These are phyloP conservation scores for Pythium scleroteichum DNA, from an alignment of 352 stramenopile genomes.

Conservation along the genomic window DNA sequence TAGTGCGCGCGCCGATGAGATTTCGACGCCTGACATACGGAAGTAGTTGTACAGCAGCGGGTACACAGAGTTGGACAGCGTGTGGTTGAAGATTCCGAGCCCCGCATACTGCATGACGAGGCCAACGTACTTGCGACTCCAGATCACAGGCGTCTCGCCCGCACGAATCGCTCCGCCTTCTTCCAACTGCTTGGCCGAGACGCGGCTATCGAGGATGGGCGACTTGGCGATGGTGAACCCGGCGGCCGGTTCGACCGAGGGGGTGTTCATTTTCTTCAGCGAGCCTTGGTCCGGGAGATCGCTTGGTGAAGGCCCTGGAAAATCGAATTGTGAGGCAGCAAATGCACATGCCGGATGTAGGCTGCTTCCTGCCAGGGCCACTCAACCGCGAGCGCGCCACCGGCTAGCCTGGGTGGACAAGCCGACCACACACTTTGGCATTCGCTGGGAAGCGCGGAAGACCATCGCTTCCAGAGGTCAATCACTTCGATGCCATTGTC, in stretches of 20 bases:
- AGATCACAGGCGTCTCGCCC: conserved; percentile 27
- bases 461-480: too few relatives aligned
- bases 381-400: too few relatives aligned
- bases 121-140: conserved; percentile 27
- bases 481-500: too few relatives aligned
- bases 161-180: conserved; percentile 24
- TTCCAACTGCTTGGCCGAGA: conserved; percentile 1
- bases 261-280: neutral
- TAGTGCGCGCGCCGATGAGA: conserved; percentile 28
- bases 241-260: neutral
- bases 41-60: conserved; percentile 41
- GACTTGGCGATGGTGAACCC: conserved; percentile 3
- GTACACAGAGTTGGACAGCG: conserved; percentile 28
- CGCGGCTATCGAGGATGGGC: neutral
- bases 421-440: too few relatives aligned
- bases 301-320: too few relatives aligned
- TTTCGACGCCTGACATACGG: conserved; percentile 29
- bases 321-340: too few relatives aligned
- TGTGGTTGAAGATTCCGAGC: conserved; percentile 28
- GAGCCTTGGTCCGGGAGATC: too few relatives aligned
- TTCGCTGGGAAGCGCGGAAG: too few relatives aligned
- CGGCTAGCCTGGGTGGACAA: too few relatives aligned
- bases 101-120: conserved; percentile 32
- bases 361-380: too few relatives aligned
- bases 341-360: too few relatives aligned